phyloP scores from a whole-genome alignment of 2,329 filamentous ascomycete genomes.

The Nannizziopsis barbatae region DNA sequence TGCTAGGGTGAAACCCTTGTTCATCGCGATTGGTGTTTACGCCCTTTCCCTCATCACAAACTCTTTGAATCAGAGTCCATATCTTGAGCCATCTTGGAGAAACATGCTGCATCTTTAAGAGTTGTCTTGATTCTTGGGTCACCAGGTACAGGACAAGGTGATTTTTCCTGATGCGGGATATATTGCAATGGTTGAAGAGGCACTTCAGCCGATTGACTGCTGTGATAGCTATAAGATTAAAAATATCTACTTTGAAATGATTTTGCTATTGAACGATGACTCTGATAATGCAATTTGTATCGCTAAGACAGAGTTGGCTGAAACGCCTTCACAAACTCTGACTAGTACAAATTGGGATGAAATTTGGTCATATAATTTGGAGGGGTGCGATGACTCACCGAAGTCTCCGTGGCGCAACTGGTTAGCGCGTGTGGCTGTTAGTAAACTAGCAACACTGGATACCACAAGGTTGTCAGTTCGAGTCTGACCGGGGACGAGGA shows the following conservation, averaged over 20 bases:
- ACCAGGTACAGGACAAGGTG: constrained; percentile 29
- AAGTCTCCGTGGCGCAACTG: too few relatives aligned
- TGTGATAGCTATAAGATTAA: constrained; percentile 9
- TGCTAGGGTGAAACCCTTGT: constrained; percentile 22
- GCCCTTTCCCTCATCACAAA: constrained; percentile 15
- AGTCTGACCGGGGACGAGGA: constrained; percentile 6
- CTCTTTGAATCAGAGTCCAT: constrained; percentile 21
- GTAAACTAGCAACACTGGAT: background rate
- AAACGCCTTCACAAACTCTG: constrained; percentile 13
- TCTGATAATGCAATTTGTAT: constrained; percentile 17
- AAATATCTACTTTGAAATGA: constrained; percentile 15
- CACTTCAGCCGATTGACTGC: constrained; percentile 14
- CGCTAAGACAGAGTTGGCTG: constrained; percentile 12
- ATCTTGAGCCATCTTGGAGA: constrained; percentile 29
- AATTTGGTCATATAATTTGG: too few relatives aligned
- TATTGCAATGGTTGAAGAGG: constrained; percentile 35
- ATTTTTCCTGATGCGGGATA: constrained; percentile 37
- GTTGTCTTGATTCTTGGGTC: constrained; percentile 34
- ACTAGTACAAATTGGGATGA: constrained; percentile 25
- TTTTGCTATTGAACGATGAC: constrained; percentile 18
- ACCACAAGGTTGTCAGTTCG: constrained; percentile 8
- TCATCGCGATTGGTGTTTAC: constrained; percentile 16
- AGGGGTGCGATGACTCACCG: too few relatives aligned
- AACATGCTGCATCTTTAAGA: constrained; percentile 27
- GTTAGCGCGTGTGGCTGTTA: too few relatives aligned